phyloP scores from a whole-genome alignment of 2,329 filamentous ascomycete genomes.

The Trichoderma sp. region DNA sequence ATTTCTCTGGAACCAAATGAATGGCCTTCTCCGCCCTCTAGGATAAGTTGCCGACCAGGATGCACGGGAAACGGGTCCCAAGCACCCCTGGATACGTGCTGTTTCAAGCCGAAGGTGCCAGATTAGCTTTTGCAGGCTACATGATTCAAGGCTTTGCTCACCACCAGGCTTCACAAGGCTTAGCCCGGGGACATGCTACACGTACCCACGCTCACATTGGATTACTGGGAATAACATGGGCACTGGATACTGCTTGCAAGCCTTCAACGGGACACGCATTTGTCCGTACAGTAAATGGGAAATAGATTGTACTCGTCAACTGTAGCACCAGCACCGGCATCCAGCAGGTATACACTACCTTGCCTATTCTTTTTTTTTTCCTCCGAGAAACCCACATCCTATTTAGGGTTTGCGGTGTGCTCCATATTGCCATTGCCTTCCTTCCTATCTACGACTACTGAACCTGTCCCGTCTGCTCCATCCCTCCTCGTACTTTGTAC shows the following conservation, averaged over 20 bases:
- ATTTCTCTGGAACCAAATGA: background rate
- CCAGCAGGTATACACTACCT: background rate
- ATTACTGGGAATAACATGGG: slow-evolving; percentile 5
- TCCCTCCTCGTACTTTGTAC: background rate
- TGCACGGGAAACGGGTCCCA: background rate
- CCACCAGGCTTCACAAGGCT: slow-evolving; percentile 18
- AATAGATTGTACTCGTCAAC: background rate
- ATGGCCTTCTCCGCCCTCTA: background rate
- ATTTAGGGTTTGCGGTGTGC: background rate
- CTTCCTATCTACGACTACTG: background rate
- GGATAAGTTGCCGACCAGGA: background rate
- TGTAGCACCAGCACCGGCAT: background rate
- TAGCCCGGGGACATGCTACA: background rate
- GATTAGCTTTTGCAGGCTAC: slow-evolving; percentile 16
- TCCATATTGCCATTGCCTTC: background rate
- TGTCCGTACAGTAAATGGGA: background rate
- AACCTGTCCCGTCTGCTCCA: background rate
- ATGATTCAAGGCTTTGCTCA: slow-evolving; percentile 11
- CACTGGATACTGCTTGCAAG: background rate
- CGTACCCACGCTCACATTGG: background rate
- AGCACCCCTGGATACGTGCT: slow-evolving; percentile 10
- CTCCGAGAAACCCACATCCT: background rate
- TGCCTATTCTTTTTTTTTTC: background rate
- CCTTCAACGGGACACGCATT: background rate
- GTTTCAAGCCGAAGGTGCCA: slow-evolving; percentile 17